A percentile compares a stretch with the other conserved stretches of the same genome.
These are phyloP conservation scores for Aspergillus campestris DNA, from an alignment of 495 filamentous ascomycete genomes.

Conservation along the genomic window DNA sequence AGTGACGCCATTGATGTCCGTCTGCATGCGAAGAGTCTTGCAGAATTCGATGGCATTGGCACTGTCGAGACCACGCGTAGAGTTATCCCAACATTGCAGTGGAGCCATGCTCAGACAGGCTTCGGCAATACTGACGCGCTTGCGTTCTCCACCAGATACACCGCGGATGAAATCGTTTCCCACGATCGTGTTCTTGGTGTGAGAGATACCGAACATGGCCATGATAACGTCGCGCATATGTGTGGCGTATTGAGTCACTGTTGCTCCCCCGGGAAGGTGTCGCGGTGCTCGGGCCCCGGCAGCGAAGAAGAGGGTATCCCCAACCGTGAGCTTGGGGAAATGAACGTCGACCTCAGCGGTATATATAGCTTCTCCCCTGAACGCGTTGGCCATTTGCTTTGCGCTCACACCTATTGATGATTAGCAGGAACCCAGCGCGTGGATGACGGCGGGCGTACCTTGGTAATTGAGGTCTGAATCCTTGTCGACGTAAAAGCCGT, in stretches of 20 bases:
- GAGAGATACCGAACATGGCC: slow-evolving; percentile 57
- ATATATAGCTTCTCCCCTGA: slow-evolving; percentile 63
- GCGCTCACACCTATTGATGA: slow-evolving; percentile 30
- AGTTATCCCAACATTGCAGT: slow-evolving; percentile 74
- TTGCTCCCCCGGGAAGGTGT: slow-evolving; percentile 35
- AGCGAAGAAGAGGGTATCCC: slow-evolving; percentile 55
- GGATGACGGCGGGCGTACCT: slow-evolving; percentile 36
- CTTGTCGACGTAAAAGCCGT: slow-evolving; percentile 55
- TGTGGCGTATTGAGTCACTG: slow-evolving; percentile 32
- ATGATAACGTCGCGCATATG: slow-evolving; percentile 47
- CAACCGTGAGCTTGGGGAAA: slow-evolving; percentile 54
- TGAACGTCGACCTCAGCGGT: slow-evolving; percentile 56
- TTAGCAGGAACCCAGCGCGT: background rate
- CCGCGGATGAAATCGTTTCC: slow-evolving; percentile 66
- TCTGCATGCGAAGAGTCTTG: slow-evolving; percentile 58
- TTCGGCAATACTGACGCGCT: slow-evolving; percentile 8
- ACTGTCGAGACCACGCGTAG: slow-evolving; percentile 68
- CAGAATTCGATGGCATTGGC: slow-evolving; percentile 61
- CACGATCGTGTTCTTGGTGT: slow-evolving; percentile 65
- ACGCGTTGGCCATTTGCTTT: slow-evolving; percentile 52
- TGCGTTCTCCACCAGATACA: slow-evolving; percentile 64
- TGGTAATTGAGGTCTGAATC: slow-evolving; percentile 60
- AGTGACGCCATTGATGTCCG: slow-evolving; percentile 58
- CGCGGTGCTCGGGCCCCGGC: slow-evolving; percentile 38
- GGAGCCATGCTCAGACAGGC: slow-evolving; percentile 18